Evolutionary conservation across 345 rosid genomes (phyloP), one percentile per base, ranked within the genome.

Genomic region (Luvunga scandens): DNA sequence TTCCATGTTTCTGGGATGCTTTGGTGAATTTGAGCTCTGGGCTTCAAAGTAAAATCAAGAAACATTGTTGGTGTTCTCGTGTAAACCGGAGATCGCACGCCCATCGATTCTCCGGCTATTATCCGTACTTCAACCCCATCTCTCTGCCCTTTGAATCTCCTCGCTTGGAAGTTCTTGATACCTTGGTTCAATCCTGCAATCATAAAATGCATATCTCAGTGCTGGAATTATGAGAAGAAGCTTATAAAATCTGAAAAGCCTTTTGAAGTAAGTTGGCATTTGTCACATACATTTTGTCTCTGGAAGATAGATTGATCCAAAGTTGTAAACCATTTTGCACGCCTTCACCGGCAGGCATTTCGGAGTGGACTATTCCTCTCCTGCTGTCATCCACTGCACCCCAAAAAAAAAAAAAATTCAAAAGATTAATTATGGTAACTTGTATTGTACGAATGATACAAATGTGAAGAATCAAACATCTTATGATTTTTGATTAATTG

Each of bases 361-460:
- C 98, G 30, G 97, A 94, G 85, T 96, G 99, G 86, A 96, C 86
- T 55, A 96, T 96, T 18, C 99, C 99, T 90, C 94, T 90, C 98
- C 99, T 76, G 99, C 99, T 71, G 99, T 94, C 99, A 96, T 96
- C 99, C 99, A 94, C 97, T 94, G 87, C 82, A 77, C 34, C 67
- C 38, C 1, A 9, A 12, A 33, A 60, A 6, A 7, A 6, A 33
- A 53, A 38, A 0, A n/a, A n/a, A n/a, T n/a, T 6, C 34, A 7
- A 22, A 36, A 42, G 33, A 31, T 33, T 31, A 27, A 42, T 59
- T 62, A 59, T 10, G 45, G 9, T 25, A 71, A 64, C 25, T 18
- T 16, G 50, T 12, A 12, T 42, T 42, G 0, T 42, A 1, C 50
- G 3, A 42, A 42, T 42, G 50, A 42, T 42, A 12, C 16, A 0